Evolutionary conservation across 2,329 filamentous ascomycete species (phyloP).

Genomic region (Aspergillus fructus): DNA sequence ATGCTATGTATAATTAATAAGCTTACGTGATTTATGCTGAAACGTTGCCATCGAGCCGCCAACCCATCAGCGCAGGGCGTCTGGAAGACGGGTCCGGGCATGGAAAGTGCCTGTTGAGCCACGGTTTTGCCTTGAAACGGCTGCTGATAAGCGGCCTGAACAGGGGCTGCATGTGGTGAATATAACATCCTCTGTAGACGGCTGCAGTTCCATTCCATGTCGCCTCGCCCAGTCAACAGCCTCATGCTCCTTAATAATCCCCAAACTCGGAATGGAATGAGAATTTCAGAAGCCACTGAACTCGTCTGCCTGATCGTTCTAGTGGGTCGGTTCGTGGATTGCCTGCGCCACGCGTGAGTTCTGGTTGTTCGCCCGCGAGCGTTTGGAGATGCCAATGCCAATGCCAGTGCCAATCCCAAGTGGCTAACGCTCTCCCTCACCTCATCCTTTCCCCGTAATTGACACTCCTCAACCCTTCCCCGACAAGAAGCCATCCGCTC

Average conservation of each 20-base stretch:
- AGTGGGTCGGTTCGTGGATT: constrained; percentile 15
- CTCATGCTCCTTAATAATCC: constrained; percentile 1
- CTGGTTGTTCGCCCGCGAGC: background rate
- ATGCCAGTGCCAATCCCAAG: background rate
- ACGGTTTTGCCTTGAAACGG: background rate
- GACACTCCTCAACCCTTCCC: constrained; percentile 1
- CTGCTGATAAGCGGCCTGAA: background rate
- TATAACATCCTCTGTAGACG: background rate
- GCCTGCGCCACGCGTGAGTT: constrained; percentile 16
- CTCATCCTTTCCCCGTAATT: constrained; percentile 4
- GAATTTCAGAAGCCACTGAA: background rate
- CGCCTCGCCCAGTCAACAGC: background rate
- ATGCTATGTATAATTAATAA: background rate
- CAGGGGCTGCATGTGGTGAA: background rate
- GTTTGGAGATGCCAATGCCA: background rate
- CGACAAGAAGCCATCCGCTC: background rate
- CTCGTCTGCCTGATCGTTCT: constrained; percentile 17
- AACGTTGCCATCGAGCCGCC: background rate
- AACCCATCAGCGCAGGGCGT: background rate
- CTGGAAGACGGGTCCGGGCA: background rate
- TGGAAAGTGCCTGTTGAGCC: background rate
- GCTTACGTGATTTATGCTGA: background rate
- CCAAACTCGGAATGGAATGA: background rate
- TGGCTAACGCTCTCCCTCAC: constrained; percentile 13
- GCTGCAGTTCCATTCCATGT: background rate